Evolutionary conservation across 495 filamentous ascomycete species (phyloP).

Genomic region (Neurospora sp.): DNA sequence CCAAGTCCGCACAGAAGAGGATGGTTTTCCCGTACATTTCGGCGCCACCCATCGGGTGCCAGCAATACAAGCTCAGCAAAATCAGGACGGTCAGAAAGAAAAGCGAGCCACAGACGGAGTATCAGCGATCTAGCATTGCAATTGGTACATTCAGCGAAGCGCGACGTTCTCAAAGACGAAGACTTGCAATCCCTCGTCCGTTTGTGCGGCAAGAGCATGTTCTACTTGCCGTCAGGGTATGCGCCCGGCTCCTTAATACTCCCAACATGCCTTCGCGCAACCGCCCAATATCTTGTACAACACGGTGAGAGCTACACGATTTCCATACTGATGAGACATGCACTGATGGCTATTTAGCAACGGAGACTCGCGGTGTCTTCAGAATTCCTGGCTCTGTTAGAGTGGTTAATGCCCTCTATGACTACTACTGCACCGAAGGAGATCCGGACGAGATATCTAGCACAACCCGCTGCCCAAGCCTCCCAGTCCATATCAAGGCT

Average conservation of each 20-base stretch:
- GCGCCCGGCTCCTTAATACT: constrained; percentile 53
- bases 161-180: constrained; percentile 50
- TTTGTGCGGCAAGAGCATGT: constrained; percentile 60
- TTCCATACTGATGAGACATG: background rate
- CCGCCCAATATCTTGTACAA: constrained; percentile 52
- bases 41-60: constrained; percentile 13
- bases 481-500: constrained; percentile 44
- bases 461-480: constrained; percentile 43
- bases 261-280: constrained; percentile 67
- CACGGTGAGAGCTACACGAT: constrained; percentile 42
- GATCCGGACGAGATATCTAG: constrained; percentile 36
- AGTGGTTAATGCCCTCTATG: constrained; percentile 46
- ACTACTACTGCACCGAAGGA: constrained; percentile 47
- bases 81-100: constrained; percentile 19
- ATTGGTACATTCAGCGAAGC: constrained; percentile 33
- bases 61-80: constrained; percentile 20
- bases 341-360: constrained; percentile 22
- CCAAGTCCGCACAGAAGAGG: constrained; percentile 7
- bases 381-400: constrained; percentile 50
- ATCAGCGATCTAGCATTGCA: constrained; percentile 44
- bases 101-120: constrained; percentile 30
- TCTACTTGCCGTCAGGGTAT: constrained; percentile 58
- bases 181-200: constrained; percentile 55
- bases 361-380: constrained; percentile 49
- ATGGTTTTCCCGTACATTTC: constrained; percentile 27